Percentiles rank a stretch among this genome's conserved stretches.
Conservation (phyloP, 2,329 filamentous ascomycete species). For the Aspergillus cejpii region DNA sequence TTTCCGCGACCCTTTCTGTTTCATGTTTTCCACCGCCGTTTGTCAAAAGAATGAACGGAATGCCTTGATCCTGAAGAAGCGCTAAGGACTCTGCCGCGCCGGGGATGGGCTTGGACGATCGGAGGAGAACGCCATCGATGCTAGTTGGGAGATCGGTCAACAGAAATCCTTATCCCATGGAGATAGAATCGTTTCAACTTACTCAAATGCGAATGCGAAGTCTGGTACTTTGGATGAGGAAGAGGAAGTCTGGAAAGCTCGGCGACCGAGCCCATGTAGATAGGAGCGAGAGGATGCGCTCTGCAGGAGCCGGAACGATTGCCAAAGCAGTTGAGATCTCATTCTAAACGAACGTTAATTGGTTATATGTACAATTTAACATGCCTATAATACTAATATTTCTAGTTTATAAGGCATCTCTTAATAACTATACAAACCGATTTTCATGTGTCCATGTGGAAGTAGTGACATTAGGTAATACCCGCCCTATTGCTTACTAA, state of each 20-base stretch:
- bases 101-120: slow-evolving; percentile 69
- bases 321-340: slow-evolving; percentile 22
- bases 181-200: slow-evolving; percentile 17
- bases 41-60: slow-evolving; percentile 90
- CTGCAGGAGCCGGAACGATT: slow-evolving; percentile 25
- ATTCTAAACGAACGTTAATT: slow-evolving; percentile 13
- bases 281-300: slow-evolving; percentile 17
- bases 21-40: slow-evolving; percentile 91
- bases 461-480: too few species aligned
- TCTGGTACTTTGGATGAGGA: slow-evolving; percentile 28
- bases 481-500: too few species aligned
- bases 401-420: too few species aligned
- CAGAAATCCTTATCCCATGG: not conserved
- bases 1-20: slow-evolving; percentile 61
- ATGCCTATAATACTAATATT: too few species aligned
- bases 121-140: slow-evolving; percentile 93
- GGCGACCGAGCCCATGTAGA: slow-evolving; percentile 14
- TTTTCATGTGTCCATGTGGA: too few species aligned
- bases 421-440: not conserved
- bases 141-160: slow-evolving; percentile 34
- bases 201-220: slow-evolving; percentile 45
- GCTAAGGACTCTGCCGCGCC: slow-evolving; percentile 67
- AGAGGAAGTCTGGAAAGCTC: slow-evolving; percentile 27
- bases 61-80: slow-evolving; percentile 64
- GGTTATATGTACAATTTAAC: not conserved